Base-by-base conservation (phyloP, 148 eudicot species). In the Limonium bicolor region DNA sequence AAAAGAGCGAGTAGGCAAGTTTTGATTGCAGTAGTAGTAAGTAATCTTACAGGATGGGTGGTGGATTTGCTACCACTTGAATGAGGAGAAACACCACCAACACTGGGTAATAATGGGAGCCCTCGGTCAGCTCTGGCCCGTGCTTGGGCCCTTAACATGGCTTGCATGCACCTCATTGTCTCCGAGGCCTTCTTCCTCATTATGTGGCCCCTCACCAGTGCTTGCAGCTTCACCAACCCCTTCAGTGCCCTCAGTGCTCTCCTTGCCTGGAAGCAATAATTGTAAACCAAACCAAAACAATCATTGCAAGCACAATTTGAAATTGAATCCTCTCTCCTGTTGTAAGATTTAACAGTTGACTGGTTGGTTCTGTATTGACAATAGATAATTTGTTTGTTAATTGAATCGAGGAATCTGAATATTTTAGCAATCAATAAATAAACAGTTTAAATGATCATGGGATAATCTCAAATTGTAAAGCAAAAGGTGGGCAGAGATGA, bases 141-240 rank as follows among this genome's bases (percentile, higher is more conserved):
- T 2, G 73, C 67, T 49, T 83, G 96, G 7, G 73, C 87, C 13
- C 86, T 67, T 13, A 68, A 40, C 62, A 84, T 41, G 0, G 86
- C 78, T 30, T 88, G 94, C 76, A 88, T 61, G 22, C 77, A 56
- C 7, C 76, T 62, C 60, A 88, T 50, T 3, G 59, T 56, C 43
- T 80, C 68, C 0, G 84, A 68, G 6, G 86, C 64, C 32, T 63
- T 69, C 61, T 70, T 72, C 55, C 97, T 72, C 63, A 80, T 53
- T 49, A 80, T 81, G 61, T 83, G 77, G 10, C 97, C 97, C 50
- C 97, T 61, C 2, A 77, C 94, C 0, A 72, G 71, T 15, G 94
- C 97, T 42, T 88, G 97, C 16, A 88, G 72, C 60, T 62, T 88
- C 26, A 88, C 97, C 28, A 88, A 36, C 12, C 76, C 85, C 62